phyloP scores from a whole-genome alignment of 2,329 filamentous ascomycete genomes.

The Echinosphaeria canescens region DNA sequence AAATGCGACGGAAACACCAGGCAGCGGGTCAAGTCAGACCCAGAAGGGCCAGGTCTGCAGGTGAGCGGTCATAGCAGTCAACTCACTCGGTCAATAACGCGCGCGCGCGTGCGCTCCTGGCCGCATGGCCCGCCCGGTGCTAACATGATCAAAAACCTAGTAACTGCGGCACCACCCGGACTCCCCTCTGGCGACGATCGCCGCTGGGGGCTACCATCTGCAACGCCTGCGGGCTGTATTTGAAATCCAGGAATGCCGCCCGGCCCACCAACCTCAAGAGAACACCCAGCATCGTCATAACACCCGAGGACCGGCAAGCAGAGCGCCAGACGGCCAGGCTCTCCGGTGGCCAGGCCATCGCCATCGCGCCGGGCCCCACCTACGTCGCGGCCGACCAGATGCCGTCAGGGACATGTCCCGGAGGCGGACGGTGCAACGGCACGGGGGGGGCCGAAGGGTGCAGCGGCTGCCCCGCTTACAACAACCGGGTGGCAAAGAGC shows the following conservation, averaged over 20 bases:
- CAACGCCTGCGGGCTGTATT: slow-evolving; percentile 90
- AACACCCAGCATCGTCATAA: too few relatives aligned
- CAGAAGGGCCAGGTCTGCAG: slow-evolving; percentile 50
- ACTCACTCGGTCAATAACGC: too few relatives aligned
- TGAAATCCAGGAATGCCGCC: slow-evolving; percentile 80
- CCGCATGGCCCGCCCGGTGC: too few relatives aligned
- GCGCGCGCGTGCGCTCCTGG: too few relatives aligned
- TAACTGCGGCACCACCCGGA: slow-evolving; percentile 87
- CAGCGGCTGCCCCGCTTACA: slow-evolving; percentile 89
- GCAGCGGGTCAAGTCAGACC: too few relatives aligned
- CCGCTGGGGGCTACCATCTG: slow-evolving; percentile 89
- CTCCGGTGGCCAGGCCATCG: not conserved
- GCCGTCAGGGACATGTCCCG: slow-evolving; percentile 74
- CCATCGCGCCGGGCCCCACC: slow-evolving; percentile 22
- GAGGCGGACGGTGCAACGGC: slow-evolving; percentile 86
- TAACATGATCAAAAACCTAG: slow-evolving; percentile 24
- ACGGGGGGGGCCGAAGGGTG: slow-evolving; percentile 91
- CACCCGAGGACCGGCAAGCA: too few relatives aligned
- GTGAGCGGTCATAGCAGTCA: slow-evolving; percentile 19
- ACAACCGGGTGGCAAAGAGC: slow-evolving; percentile 84
- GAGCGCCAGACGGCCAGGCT: too few relatives aligned
- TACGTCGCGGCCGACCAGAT: slow-evolving; percentile 62
- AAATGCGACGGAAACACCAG: too few relatives aligned
- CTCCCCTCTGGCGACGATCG: slow-evolving; percentile 84
- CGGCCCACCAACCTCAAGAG: slow-evolving; percentile 82